phyloP scores from a whole-genome alignment of 345 rosid species.

The Salix koriyanagi region DNA sequence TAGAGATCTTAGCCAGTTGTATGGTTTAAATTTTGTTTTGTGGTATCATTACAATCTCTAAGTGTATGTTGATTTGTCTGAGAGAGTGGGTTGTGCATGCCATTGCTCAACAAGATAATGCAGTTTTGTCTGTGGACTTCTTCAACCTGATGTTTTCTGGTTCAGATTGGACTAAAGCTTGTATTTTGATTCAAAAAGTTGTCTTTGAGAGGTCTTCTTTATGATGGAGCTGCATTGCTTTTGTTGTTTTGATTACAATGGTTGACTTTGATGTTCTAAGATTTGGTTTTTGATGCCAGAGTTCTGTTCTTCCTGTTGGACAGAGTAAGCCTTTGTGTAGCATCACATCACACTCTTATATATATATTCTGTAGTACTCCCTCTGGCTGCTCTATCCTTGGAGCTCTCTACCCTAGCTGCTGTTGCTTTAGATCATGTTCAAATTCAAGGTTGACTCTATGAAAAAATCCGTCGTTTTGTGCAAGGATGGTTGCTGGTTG shows the following conservation, averaged over 20 bases:
- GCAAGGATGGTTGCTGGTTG: background rate
- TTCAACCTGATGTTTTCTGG: slow-evolving; percentile 14
- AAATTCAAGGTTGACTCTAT: slow-evolving; percentile 2
- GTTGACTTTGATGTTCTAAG: slow-evolving; percentile 4
- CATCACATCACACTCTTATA: slow-evolving; percentile 2
- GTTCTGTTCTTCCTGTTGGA: slow-evolving; percentile 24
- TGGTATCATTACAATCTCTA: slow-evolving; percentile 25
- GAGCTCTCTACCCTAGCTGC: background rate
- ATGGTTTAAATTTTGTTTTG: slow-evolving; percentile 14
- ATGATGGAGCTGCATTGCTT: slow-evolving; percentile 21
- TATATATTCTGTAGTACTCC: background rate
- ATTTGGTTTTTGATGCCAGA: slow-evolving; percentile 11
- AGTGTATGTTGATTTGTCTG: slow-evolving; percentile 56
- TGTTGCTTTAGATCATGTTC: background rate
- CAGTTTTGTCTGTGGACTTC: slow-evolving; percentile 35
- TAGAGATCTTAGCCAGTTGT: slow-evolving; percentile 12
- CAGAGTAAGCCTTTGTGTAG: slow-evolving; percentile 21
- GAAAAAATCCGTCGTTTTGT: background rate
- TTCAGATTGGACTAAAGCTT: slow-evolving; percentile 9
- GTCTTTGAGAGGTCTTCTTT: slow-evolving; percentile 4
- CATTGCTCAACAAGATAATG: slow-evolving; percentile 12
- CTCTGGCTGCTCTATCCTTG: background rate
- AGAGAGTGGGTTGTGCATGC: slow-evolving; percentile 25
- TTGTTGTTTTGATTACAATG: slow-evolving; percentile 13
- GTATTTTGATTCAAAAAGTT: slow-evolving; percentile 5